phyloP scores from a whole-genome alignment of 2,329 filamentous ascomycete species.

The Colletotrichum ledebouriae region DNA sequence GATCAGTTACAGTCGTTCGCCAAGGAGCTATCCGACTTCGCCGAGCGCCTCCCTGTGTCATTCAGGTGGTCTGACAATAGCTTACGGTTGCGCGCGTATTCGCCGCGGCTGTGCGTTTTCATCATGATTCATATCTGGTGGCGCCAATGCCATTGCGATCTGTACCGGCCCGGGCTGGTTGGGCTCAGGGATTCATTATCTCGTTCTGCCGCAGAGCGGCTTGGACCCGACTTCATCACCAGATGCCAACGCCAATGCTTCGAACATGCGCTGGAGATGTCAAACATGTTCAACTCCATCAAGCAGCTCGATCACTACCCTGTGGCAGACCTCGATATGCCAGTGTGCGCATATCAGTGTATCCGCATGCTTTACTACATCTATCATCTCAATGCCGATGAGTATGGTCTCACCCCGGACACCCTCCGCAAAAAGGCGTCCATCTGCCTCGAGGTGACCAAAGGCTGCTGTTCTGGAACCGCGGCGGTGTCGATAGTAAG shows the following conservation, averaged over 20 bases:
- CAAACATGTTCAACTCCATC: conserved; percentile 66
- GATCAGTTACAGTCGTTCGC: conserved; percentile 60
- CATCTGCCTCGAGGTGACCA: conserved; percentile 65
- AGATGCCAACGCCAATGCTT: conserved; percentile 66
- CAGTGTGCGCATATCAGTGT: conserved; percentile 69
- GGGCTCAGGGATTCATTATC: conserved; percentile 66
- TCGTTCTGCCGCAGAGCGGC: conserved; percentile 56
- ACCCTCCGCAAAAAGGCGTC: conserved; percentile 63
- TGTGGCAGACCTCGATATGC: conserved; percentile 67
- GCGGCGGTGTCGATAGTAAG: conserved; percentile 59
- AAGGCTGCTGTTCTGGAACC: conserved; percentile 64
- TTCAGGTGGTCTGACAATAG: conserved; percentile 71
- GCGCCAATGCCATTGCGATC: conserved; percentile 70
- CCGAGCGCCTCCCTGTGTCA: conserved; percentile 65
- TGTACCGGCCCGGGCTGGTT: conserved; percentile 66
- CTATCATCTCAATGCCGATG: conserved; percentile 59
- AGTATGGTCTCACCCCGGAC: conserved; percentile 60
- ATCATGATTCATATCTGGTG: conserved; percentile 73
- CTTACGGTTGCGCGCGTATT: conserved; percentile 68
- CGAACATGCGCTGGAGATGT: conserved; percentile 68
- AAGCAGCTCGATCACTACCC: conserved; percentile 65
- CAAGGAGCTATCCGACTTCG: conserved; percentile 66
- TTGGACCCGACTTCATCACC: conserved; percentile 63
- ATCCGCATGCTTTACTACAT: conserved; percentile 66
- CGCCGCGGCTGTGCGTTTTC: conserved; percentile 68